Conservation (phyloP, 2,329 filamentous ascomycete genomes). For the Aspergillus sojae region DNA sequence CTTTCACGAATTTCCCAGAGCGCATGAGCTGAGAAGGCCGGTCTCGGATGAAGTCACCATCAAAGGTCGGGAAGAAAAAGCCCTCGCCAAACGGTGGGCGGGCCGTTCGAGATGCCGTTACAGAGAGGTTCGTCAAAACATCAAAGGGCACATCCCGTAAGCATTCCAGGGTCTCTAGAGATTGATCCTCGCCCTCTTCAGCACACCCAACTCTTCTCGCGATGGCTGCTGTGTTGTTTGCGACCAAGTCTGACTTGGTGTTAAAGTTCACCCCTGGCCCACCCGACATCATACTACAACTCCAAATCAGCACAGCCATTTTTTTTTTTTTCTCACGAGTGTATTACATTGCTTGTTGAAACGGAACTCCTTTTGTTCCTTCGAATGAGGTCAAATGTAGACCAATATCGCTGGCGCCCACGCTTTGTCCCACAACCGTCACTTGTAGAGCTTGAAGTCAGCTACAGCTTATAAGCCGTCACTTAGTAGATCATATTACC, state of each 20-base stretch:
- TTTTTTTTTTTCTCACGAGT: neutral
- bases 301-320: neutral
- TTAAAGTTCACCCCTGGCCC: slow-evolving; percentile 33
- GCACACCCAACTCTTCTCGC: slow-evolving; percentile 19
- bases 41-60: slow-evolving; percentile 29
- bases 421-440: slow-evolving; percentile 35
- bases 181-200: slow-evolving; percentile 6
- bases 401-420: slow-evolving; percentile 32
- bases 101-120: slow-evolving; percentile 24
- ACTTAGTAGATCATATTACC: slow-evolving; percentile 6
- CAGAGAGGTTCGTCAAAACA: slow-evolving; percentile 28
- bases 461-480: neutral
- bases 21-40: slow-evolving; percentile 30
- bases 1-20: slow-evolving; percentile 25
- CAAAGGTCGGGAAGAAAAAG: slow-evolving; percentile 26
- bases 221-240: slow-evolving; percentile 26
- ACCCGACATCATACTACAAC: slow-evolving; percentile 33
- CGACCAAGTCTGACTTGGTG: slow-evolving; percentile 27
- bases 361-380: slow-evolving; percentile 27
- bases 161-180: slow-evolving; percentile 25
- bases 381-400: slow-evolving; percentile 31
- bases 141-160: slow-evolving; percentile 14
- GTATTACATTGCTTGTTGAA: slow-evolving; percentile 33
- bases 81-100: slow-evolving; percentile 24
- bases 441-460: slow-evolving; percentile 14